Base-by-base conservation (phyloP, 2,329 filamentous ascomycete species). In the Zalaria obscura region DNA sequence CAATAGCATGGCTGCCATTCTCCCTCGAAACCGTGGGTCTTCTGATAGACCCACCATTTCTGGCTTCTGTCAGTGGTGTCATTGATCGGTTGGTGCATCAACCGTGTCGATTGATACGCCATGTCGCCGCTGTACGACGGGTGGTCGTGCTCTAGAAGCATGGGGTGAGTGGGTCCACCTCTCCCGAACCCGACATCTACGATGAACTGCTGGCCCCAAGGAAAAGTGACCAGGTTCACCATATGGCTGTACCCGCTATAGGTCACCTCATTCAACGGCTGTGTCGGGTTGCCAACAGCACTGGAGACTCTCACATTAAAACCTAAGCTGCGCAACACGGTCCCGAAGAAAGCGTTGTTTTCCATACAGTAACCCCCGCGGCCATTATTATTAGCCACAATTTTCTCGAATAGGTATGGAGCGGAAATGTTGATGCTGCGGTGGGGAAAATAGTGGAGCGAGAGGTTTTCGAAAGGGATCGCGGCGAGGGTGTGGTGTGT, bases 311-410 rank as follows among this genome's bases (percentile, higher is more conserved):
- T 52, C 10, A 67, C 44, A 25, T 54, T 55, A 48, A 67, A 77
- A 0, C 72, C 73, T 31, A 78, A 50, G 1, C 64, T 69, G 35
- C 64, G 59, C 36, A 78, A 51, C 8, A 76, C 57, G 3, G 63
- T 65, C 5, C 63, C 66, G 45, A 78, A 69, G 28, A 78, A 56
- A 3, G 58, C 55, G 36, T 75, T 75, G 47, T 69, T 73, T 54
- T 78, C 73, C 71, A 78, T 75, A 52, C 74, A 78, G 45, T 76
- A 76, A 1, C 75, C 75, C 26, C 75, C 73, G 28, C 71, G 55
- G 4, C 63, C 62, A 37, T 66, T 46, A 34, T 25, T 35, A 25
- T 43, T 42, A 36, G 61, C 60, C 1, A 70, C 66, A 29, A 78
- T 62, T 51, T 77, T 77, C 35, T 65, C 58, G 52, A 66, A 77